Conservation (phyloP, 2,329 filamentous ascomycete species). For the Alternaria sp. region DNA sequence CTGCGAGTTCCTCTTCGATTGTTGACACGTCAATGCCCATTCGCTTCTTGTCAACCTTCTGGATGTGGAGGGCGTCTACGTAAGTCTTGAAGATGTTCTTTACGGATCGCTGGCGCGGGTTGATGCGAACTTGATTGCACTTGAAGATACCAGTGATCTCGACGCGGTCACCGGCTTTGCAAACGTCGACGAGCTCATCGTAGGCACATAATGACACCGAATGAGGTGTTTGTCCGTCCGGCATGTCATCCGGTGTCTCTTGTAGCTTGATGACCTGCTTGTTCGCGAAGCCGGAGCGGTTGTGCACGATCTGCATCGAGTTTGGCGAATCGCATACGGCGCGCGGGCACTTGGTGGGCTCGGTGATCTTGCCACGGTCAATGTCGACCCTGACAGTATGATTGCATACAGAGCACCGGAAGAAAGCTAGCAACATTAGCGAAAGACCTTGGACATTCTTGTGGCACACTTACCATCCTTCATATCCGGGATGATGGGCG, state of each 20-base stretch:
- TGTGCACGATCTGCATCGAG: constrained; percentile 98
- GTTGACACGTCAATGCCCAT: constrained; percentile 91
- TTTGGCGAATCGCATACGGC: constrained; percentile 82
- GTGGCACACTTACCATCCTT: constrained; percentile 67
- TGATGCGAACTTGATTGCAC: constrained; percentile 90
- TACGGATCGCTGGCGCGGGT: constrained; percentile 87
- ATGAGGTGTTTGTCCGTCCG: constrained; percentile 95
- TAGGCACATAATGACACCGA: constrained; percentile 96
- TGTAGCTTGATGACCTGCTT: constrained; percentile 99
- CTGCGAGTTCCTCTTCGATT: constrained; percentile 80
- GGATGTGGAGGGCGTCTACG: constrained; percentile 91
- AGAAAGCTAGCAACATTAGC: constrained; percentile 70
- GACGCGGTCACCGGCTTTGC: constrained; percentile 95
- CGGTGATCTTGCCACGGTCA: constrained; percentile 93
- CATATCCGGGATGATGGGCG: constrained; percentile 98
- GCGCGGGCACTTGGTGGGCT: constrained; percentile 89
- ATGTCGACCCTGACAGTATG: constrained; percentile 90
- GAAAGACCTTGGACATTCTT: neutral
- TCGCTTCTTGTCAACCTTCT: constrained; percentile 94
- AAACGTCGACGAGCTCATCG: constrained; percentile 95
- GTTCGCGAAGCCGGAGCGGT: constrained; percentile 91
- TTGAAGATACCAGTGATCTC: constrained; percentile 97
- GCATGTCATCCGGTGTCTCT: constrained; percentile 93
- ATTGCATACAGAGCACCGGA: constrained; percentile 91
- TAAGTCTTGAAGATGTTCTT: constrained; percentile 99